Evolutionary conservation across 2,329 filamentous ascomycete genomes (phyloP), one percentile per base, ranked within the genome.

Genomic region (Curvularia verruculosa): DNA sequence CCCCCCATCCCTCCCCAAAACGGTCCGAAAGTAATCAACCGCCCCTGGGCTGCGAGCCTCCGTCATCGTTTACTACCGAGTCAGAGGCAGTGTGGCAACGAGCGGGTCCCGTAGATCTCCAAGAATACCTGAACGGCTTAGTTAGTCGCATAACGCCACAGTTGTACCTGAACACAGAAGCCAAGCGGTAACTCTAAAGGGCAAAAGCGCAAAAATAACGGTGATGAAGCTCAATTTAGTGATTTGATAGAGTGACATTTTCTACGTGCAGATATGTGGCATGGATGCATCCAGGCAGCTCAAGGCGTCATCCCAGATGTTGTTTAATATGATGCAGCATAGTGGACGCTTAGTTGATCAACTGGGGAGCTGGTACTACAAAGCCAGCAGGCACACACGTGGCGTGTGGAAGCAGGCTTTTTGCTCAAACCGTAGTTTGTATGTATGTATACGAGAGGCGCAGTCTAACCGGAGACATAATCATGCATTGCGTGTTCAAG

Each of bases 81-180:
- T 53, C 49, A 52, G 36, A 49, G 44, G 48, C 49, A 52, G 54
- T 37, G 40, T 26, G 23, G 39, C 45, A n/a, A 18, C 39, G 15
- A 31, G 45, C 45, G 50, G 26, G 34, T 54, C 23, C 53, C 41
- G 49, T 52, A 19, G 29, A 54, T 57, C 50, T 23, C 39, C 24
- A 45, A 19, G 45, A 54, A 45, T 52, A 45, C 29, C 45, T 45
- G 36, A n/a, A 46, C 5, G 3, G 9, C 39, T 41, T 19, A 3
- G 15, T 43, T 26, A 43, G 23, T 13, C 26, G 23, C 13, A 18
- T 54, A 54, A 51, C 45, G 45, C 53, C 28, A 41, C 45, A 48
- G 24, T 40, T n/a, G 19, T 26, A 21, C 26, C 19, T 19, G n/a
- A n/a, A 28, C 19, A 26, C 23, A n/a, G 23, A 49, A 19, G 19